Conservation (phyloP, 108 stramenopile species). For the Schizochytrium sp. region DNA sequence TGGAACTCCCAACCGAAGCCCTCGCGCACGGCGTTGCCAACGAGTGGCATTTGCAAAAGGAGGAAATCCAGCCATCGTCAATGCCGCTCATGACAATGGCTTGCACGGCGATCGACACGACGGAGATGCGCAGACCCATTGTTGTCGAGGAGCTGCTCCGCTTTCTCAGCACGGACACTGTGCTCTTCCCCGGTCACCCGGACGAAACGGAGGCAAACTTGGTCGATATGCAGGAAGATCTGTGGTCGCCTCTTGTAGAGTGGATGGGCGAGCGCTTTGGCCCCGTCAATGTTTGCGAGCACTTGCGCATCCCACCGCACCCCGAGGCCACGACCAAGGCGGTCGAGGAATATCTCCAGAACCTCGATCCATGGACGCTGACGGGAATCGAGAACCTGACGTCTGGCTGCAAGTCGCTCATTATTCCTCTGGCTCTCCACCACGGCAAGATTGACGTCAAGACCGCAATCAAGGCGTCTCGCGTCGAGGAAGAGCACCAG, state of each 20-base stretch:
- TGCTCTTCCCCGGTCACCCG: background rate
- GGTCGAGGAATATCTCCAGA: background rate
- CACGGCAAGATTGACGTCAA: background rate
- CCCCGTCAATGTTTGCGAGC: background rate
- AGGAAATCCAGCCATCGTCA: conserved; percentile 70
- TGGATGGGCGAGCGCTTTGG: conserved; percentile 11
- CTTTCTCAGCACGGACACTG: conserved; percentile 21
- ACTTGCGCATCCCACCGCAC: background rate
- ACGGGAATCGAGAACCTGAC: background rate
- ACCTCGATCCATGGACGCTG: background rate
- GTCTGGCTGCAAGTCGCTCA: background rate
- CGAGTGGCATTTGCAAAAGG: conserved; percentile 82
- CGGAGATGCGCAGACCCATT: background rate
- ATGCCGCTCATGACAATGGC: conserved; percentile 92
- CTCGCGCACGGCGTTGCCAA: conserved; percentile 75
- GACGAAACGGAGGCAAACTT: background rate
- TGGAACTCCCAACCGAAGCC: conserved; percentile 61
- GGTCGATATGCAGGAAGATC: background rate
- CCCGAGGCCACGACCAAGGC: background rate
- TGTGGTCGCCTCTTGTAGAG: conserved; percentile 1
- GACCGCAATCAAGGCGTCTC: conserved; percentile 67
- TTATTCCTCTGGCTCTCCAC: background rate
- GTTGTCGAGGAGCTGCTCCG: background rate
- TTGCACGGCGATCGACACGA: conserved; percentile 64
- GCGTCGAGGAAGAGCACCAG: conserved; percentile 96